Evolutionary conservation across 352 stramenopile genomes (phyloP).

Genomic region (Globisporangium megalacanthum): DNA sequence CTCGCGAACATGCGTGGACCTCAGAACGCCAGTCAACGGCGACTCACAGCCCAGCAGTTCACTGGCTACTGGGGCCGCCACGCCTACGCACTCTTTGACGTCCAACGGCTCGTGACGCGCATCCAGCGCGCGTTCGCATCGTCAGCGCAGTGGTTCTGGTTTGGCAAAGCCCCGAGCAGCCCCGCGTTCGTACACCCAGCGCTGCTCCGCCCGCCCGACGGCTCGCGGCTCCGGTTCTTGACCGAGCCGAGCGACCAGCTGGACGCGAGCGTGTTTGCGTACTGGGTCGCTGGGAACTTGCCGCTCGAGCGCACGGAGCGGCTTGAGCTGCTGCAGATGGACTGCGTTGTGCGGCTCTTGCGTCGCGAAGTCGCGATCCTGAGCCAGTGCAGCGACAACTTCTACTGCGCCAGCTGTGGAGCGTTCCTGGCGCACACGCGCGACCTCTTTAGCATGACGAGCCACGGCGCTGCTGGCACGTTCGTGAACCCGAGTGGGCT

Average conservation of each 20-base stretch:
- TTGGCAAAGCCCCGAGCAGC: slow-evolving; percentile 24
- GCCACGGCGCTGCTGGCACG: slow-evolving; percentile 50
- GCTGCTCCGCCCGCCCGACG: slow-evolving; percentile 14
- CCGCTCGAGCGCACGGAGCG: slow-evolving; percentile 53
- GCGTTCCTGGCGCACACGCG: slow-evolving; percentile 56
- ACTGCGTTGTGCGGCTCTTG: slow-evolving; percentile 54
- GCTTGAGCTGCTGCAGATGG: slow-evolving; percentile 49
- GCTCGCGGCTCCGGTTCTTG: slow-evolving; percentile 27
- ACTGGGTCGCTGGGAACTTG: slow-evolving; percentile 74
- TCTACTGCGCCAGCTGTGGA: slow-evolving; percentile 61
- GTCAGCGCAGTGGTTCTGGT: slow-evolving; percentile 72
- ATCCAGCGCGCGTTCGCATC: slow-evolving; percentile 68
- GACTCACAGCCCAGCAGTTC: slow-evolving; percentile 24
- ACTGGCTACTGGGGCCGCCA: slow-evolving; percentile 40
- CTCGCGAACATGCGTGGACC: slow-evolving; percentile 5
- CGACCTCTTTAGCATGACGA: slow-evolving; percentile 77
- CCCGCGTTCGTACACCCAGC: background rate
- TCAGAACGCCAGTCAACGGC: background rate
- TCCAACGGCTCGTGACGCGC: slow-evolving; percentile 40
- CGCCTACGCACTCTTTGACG: slow-evolving; percentile 60
- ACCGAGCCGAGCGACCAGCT: slow-evolving; percentile 27
- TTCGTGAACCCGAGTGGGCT: slow-evolving; percentile 79
- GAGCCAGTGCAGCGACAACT: slow-evolving; percentile 49
- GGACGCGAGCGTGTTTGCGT: slow-evolving; percentile 68
- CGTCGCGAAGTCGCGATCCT: slow-evolving; percentile 55